These are phyloP conservation scores for Candida michaelii DNA, from an alignment of 805 yeast species.

Conservation along the genomic window DNA sequence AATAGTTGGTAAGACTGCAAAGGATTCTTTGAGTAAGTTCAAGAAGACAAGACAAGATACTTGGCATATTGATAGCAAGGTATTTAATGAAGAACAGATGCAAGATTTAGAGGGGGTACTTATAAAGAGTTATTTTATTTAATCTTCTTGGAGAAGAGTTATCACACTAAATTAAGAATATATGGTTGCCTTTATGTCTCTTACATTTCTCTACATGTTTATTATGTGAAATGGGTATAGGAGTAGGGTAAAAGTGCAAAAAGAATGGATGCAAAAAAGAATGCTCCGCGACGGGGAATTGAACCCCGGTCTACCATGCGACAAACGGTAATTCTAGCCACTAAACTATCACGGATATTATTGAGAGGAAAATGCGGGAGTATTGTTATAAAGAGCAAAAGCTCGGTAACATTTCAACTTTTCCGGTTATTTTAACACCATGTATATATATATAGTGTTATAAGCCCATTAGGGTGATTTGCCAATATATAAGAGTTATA, in stretches of 20 bases:
- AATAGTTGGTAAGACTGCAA: constrained; percentile 78
- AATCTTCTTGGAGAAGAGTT: too few species aligned
- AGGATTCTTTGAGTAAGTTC: constrained; percentile 75
- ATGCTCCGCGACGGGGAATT: constrained; percentile 11
- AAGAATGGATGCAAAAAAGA: constrained; percentile 2
- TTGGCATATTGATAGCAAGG: constrained; percentile 85
- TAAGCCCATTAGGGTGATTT: too few species aligned
- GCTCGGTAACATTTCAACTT: background rate
- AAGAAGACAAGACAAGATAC: constrained; percentile 93
- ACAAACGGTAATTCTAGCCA: constrained; percentile 11
- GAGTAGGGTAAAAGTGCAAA: too few species aligned
- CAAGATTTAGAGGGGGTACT: constrained; percentile 93
- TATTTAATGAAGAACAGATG: constrained; percentile 73
- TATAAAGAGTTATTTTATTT: constrained; percentile 89
- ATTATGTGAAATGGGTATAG: too few species aligned
- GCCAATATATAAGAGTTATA: too few species aligned
- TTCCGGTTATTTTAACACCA: too few species aligned
- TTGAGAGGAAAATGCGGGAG: background rate
- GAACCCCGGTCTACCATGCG: constrained; percentile 12
- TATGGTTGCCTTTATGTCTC: too few species aligned
- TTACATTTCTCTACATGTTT: too few species aligned
- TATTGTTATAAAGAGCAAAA: background rate
- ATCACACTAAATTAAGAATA: too few species aligned
- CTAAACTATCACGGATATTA: constrained; percentile 9
- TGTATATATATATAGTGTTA: too few species aligned